phyloP scores from a whole-genome alignment of 495 filamentous ascomycete species.

The Jackrogersella multiformis region DNA sequence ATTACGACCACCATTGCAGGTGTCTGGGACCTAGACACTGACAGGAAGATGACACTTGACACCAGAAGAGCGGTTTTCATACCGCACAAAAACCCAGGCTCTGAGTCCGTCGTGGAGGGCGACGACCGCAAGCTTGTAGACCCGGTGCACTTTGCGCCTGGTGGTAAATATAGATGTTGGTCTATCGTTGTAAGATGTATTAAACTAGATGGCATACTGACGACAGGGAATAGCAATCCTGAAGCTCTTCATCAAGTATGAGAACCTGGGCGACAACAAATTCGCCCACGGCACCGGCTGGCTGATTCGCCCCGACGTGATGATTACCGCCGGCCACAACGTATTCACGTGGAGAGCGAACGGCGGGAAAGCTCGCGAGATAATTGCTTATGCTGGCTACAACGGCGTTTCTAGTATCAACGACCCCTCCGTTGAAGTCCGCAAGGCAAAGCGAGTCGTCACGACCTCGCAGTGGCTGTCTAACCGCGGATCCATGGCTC shows the following conservation, averaged over 20 bases:
- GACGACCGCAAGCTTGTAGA: conserved; percentile 1
- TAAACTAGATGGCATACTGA: not conserved
- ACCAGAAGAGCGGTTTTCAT: conserved; percentile 1
- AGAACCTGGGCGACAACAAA: conserved; percentile 1
- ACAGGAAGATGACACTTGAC: not conserved
- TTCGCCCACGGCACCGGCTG: conserved; percentile 14
- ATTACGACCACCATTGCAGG: conserved; percentile 5
- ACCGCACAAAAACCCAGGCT: conserved; percentile 6
- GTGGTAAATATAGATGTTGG: conserved; percentile 2
- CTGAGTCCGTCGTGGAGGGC: conserved; percentile 5
- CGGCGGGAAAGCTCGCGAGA: conserved; percentile 1
- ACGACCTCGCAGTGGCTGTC: conserved; percentile 52
- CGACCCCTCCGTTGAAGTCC: conserved; percentile 46
- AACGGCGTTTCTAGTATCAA: conserved; percentile 43
- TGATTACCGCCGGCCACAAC: conserved; percentile 2
- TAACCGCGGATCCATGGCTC: conserved; percentile 38
- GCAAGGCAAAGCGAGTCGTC: conserved; percentile 47
- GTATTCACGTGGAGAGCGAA: conserved; percentile 9
- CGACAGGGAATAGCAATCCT: not conserved
- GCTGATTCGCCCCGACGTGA: not conserved
- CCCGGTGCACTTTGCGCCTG: not conserved
- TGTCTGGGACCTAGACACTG: conserved; percentile 2
- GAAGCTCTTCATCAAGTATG: conserved; percentile 2
- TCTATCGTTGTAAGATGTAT: too few relatives aligned
- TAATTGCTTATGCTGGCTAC: conserved; percentile 50